A percentile compares a stretch with the other conserved stretches of the same genome.
These are phyloP conservation scores for Russula earlei DNA, from an alignment of 768 basidiomycete genomes.

Conservation along the genomic window DNA sequence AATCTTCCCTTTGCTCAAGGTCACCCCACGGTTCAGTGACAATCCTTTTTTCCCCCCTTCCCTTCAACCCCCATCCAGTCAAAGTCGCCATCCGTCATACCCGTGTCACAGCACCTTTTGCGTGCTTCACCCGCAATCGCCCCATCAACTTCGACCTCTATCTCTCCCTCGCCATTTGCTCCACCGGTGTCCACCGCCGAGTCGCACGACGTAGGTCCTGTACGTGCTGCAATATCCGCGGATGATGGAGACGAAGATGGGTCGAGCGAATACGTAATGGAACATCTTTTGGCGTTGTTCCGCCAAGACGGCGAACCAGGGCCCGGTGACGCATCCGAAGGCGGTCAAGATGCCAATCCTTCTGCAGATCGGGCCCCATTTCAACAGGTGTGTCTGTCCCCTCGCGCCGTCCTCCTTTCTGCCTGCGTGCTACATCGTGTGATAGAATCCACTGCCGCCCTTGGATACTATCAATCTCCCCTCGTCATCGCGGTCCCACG, in stretches of 20 bases:
- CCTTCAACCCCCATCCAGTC: neutral
- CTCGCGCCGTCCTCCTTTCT: neutral
- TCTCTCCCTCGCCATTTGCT: slow-evolving; percentile 10
- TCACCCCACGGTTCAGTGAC: neutral
- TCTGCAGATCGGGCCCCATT: neutral
- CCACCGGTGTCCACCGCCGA: neutral
- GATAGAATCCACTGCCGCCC: neutral
- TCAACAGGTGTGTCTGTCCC: neutral
- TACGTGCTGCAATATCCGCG: neutral
- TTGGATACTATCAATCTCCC: neutral
- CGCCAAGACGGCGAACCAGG: neutral
- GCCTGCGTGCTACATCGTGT: neutral
- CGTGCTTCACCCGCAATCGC: neutral
- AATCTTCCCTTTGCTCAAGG: neutral
- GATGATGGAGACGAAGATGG: too few species aligned
- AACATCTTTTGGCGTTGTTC: too few species aligned
- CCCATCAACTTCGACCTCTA: neutral
- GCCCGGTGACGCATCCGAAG: neutral
- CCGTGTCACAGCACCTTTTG: neutral
- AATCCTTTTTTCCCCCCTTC: too few species aligned
- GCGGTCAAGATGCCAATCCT: too few species aligned
- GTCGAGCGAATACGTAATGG: neutral
- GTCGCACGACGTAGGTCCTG: neutral
- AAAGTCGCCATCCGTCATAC: neutral
- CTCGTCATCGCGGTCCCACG: neutral